These are phyloP conservation scores for Aspergillus glaucus DNA, from an alignment of 2,329 filamentous ascomycete genomes.

Conservation along the genomic window DNA sequence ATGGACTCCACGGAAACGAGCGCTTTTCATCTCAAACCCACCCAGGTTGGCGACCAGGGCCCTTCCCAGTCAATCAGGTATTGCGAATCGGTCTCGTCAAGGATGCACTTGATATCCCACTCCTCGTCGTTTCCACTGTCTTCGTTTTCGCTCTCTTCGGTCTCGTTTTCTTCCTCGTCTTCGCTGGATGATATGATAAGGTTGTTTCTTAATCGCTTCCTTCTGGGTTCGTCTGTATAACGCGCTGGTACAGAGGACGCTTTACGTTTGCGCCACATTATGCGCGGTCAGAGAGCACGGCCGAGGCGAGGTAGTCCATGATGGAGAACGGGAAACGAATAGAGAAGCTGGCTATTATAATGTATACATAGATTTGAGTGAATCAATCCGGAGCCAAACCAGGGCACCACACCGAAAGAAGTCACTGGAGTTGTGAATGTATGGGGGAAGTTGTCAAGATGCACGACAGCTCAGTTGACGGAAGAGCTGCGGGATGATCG, in stretches of 20 bases:
- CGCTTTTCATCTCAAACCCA: conserved; percentile 16
- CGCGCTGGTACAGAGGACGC: conserved; percentile 11
- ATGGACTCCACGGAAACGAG: no score
- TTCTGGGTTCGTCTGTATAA: conserved; percentile 5
- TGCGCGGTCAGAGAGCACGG: conserved; percentile 15
- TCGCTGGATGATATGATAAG: conserved; percentile 8
- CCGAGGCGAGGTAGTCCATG: conserved; percentile 13
- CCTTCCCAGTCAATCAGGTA: conserved; percentile 37
- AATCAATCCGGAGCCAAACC: not conserved
- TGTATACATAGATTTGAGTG: not conserved
- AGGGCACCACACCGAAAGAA: no score
- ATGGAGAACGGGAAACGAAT: conserved; percentile 1
- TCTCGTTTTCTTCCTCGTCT: conserved; percentile 6
- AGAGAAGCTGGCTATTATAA: not conserved
- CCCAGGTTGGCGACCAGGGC: conserved; percentile 32
- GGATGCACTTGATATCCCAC: conserved; percentile 30
- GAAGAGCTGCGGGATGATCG: conserved; percentile 19
- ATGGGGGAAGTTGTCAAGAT: not conserved
- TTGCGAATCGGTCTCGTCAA: conserved; percentile 27
- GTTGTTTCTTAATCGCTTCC: conserved; percentile 4
- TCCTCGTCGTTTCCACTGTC: conserved; percentile 17
- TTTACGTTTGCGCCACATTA: conserved; percentile 20
- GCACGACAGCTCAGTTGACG: not conserved
- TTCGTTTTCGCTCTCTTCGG: not conserved
- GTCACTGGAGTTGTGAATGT: not conserved